These are phyloP conservation scores for Barnettozyma siamensis DNA, from an alignment of 805 yeast genomes.

Conservation along the genomic window DNA sequence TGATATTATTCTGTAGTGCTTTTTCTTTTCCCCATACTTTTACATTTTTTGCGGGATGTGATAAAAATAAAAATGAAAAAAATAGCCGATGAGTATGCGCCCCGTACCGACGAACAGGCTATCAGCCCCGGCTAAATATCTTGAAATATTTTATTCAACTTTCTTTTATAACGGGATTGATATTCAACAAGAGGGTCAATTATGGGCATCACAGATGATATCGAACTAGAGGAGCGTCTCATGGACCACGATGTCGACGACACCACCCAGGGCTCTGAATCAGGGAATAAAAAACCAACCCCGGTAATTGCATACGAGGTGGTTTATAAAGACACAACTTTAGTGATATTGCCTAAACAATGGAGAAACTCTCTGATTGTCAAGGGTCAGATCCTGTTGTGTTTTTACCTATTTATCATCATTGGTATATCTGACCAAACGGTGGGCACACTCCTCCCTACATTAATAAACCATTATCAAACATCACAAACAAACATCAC, in stretches of 20 bases:
- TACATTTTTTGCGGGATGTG: too few species aligned
- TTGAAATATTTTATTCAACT: too few species aligned
- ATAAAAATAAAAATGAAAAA: too few species aligned
- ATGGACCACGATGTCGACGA: not conserved
- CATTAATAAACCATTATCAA: constrained; percentile 40
- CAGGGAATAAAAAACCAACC: too few species aligned
- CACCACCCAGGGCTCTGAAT: not conserved
- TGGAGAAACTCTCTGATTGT: constrained; percentile 32
- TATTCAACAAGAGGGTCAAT: too few species aligned
- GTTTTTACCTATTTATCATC: constrained; percentile 36
- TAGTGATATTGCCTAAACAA: constrained; percentile 11
- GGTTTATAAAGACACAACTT: not conserved
- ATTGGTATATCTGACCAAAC: constrained; percentile 59
- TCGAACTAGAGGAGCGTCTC: not conserved
- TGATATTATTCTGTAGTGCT: too few species aligned
- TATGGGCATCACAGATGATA: not conserved
- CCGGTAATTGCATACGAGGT: not conserved
- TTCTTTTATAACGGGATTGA: too few species aligned
- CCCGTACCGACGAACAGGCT: too few species aligned
- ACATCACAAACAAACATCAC: constrained; percentile 45
- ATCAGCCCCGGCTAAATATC: too few species aligned
- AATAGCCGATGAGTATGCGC: too few species aligned
- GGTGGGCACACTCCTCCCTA: constrained; percentile 53
- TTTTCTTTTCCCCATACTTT: too few species aligned
- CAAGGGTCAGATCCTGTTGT: constrained; percentile 37